phyloP scores from a whole-genome alignment of 257 asterid genomes.

The Solanum tarijense region DNA sequence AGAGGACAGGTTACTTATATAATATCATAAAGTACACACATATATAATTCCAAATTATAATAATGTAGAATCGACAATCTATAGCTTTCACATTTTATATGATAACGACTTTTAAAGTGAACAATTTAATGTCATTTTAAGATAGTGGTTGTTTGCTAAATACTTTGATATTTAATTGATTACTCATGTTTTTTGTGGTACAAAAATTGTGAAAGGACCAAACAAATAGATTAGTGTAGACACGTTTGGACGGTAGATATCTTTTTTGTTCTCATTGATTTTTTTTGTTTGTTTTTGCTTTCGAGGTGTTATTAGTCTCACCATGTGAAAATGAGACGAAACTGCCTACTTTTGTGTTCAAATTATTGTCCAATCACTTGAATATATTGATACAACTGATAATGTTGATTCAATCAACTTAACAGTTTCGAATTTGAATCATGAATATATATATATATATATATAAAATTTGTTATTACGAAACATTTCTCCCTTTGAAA shows the following conservation, averaged over 20 bases:
- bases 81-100: not conserved
- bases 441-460: no score
- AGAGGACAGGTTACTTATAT: not conserved
- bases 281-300: not conserved
- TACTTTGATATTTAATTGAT: not conserved
- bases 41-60: not conserved
- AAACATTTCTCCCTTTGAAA: not conserved
- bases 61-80: not conserved
- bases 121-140: not conserved
- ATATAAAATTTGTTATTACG: not conserved
- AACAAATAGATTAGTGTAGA: not conserved
- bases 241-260: not conserved
- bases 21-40: not conserved
- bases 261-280: not conserved
- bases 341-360: not conserved
- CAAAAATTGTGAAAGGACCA: not conserved
- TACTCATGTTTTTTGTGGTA: not conserved
- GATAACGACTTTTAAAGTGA: not conserved
- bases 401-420: not conserved
- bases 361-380: not conserved
- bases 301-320: not conserved
- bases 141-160: not conserved
- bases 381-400: no score
- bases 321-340: not conserved
- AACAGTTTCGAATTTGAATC: rapidly evolving